Evolutionary conservation across 2,329 filamentous ascomycete species (phyloP).

Genomic region (Penicillium italicum): DNA sequence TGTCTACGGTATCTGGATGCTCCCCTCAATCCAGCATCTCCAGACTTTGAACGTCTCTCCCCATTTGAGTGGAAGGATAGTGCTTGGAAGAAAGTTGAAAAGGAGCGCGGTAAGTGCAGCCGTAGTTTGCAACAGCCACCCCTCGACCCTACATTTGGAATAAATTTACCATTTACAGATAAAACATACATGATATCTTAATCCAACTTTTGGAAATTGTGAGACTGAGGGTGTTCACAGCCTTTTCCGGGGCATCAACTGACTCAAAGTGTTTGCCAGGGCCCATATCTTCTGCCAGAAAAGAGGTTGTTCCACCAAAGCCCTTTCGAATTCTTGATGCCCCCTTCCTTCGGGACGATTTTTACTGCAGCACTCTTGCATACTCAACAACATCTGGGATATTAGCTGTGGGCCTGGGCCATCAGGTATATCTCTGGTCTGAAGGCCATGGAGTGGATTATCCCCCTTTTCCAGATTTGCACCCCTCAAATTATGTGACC

Average conservation of each 20-base stretch:
- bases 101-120: conserved; percentile 33
- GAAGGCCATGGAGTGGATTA: conserved; percentile 65
- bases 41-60: conserved; percentile 29
- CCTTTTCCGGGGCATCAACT: conserved; percentile 9
- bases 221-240: neutral
- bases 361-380: conserved; percentile 87
- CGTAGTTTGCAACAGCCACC: neutral
- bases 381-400: conserved; percentile 73
- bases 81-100: conserved; percentile 36
- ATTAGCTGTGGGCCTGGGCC: conserved; percentile 77
- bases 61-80: conserved; percentile 41
- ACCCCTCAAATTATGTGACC: conserved; percentile 61
- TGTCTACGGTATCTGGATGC: conserved; percentile 21
- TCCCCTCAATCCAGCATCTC: conserved; percentile 25
- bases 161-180: conserved; percentile 3
- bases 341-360: conserved; percentile 85
- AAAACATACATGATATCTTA: conserved; percentile 5
- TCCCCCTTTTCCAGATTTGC: conserved; percentile 53
- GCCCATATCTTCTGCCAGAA: conserved; percentile 15
- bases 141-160: neutral
- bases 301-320: conserved; percentile 59
- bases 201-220: neutral
- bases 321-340: conserved; percentile 89
- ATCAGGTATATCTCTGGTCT: conserved; percentile 83
- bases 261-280: conserved; percentile 23